Evolutionary conservation across 768 basidiomycete genomes (phyloP), one percentile per base, ranked within the genome.

Genomic region (Naematelia aurantialba): DNA sequence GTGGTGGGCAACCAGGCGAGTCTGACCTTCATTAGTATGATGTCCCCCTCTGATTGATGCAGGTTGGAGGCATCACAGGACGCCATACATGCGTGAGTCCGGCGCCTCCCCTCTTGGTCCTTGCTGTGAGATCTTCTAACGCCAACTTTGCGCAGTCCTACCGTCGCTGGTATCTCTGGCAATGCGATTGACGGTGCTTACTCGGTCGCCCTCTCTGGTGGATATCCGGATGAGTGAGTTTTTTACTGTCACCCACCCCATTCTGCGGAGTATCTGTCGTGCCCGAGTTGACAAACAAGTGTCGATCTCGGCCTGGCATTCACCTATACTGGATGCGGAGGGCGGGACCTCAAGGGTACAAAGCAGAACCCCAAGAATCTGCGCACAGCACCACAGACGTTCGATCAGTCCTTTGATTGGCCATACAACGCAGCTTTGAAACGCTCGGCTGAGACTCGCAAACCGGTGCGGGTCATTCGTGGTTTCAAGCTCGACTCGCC

Each of bases 131-230:
- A 1, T 56, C 50, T 0, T 60, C 50, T 11, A 44, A 25, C 31
- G 26, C 26, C 56, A 26, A 22, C 42, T 47, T 8, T 27, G 21
- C 10, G 24, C 63, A 91, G 89, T 1, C 90, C 91, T 0, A 85
- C 83, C 80, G 91, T 94, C 4, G 87, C 83, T 31, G 92, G 92
- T 0, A 93, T 96, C 45, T 80, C 85, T 8, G 83, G 82, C 27
- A 81, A 86, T 2, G 78, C 78, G 0, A 61, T 85, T 4, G 65
- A 64, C 1, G 91, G 92, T 1, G 88, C 89, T 1, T 89, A 87
- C 64, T 91, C 89, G 45, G 83, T 96, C 13, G 91, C 88, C 1
- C 82, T 94, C 2, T 91, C 89, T 42, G 92, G 92, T 11, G 91
- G 75, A 0, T 75, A 75, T 60, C 64, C 68, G 10, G 76, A 76